phyloP scores from a whole-genome alignment of 768 basidiomycete species.

The Boletus reticuloceps region DNA sequence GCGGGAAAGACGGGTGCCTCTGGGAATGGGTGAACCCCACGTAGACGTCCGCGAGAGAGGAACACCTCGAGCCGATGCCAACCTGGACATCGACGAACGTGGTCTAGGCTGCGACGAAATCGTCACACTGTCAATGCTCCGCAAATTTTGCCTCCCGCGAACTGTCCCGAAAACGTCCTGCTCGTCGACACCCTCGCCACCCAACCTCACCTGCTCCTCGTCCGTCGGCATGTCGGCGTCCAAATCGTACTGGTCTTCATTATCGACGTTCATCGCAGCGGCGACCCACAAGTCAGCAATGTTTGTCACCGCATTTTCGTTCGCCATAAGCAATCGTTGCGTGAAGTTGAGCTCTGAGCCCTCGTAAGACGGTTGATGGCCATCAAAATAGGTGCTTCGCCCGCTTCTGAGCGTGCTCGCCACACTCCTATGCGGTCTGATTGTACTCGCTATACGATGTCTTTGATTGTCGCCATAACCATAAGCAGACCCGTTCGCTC shows the following conservation, averaged over 20 bases:
- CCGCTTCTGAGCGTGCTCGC: conserved; percentile 49
- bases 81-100: conserved; percentile 24
- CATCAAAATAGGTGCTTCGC: conserved; percentile 46
- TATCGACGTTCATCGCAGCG: conserved; percentile 92
- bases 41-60: conserved; percentile 25
- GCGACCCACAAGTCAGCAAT: conserved; percentile 98
- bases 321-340: conserved; percentile 85
- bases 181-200: conserved; percentile 40
- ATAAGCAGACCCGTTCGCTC: conserved; percentile 75
- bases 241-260: conserved; percentile 71
- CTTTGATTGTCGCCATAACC: conserved; percentile 65
- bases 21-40: conserved; percentile 32
- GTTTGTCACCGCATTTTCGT: conserved; percentile 91
- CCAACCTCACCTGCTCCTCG: conserved; percentile 29
- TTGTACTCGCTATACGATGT: conserved; percentile 49
- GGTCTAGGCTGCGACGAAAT: conserved; percentile 22
- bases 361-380: conserved; percentile 38
- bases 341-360: conserved; percentile 77
- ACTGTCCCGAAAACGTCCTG: conserved; percentile 27
- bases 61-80: conserved; percentile 27
- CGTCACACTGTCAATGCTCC: conserved; percentile 13
- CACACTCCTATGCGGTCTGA: conserved; percentile 52
- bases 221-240: conserved; percentile 29
- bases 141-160: conserved; percentile 19
- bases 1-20: conserved; percentile 37